phyloP scores from a whole-genome alignment of 2,329 filamentous ascomycete species.

The Rutstroemia sp. region DNA sequence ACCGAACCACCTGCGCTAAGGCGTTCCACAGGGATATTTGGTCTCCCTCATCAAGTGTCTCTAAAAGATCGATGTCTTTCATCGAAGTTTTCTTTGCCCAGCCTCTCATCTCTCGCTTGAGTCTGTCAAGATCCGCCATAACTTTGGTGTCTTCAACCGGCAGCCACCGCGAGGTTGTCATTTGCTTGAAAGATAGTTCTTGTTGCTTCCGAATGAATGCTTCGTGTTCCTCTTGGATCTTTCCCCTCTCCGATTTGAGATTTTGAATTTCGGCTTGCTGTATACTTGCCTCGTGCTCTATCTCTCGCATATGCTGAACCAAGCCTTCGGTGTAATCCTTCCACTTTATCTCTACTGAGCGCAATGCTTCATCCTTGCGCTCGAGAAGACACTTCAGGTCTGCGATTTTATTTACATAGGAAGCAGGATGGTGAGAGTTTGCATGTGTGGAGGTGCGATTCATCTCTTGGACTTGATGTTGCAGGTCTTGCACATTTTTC shows the following conservation, averaged over 20 bases:
- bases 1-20: neutral
- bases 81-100: conserved; percentile 4
- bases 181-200: conserved; percentile 9
- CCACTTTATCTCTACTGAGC: neutral
- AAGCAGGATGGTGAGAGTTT: too few relatives aligned
- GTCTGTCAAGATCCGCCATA: conserved; percentile 3
- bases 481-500: too few relatives aligned
- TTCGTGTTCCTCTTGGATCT: neutral
- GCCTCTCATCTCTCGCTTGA: conserved; percentile 8
- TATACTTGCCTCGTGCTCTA: neutral
- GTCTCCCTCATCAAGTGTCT: neutral
- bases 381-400: too few relatives aligned
- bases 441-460: too few relatives aligned
- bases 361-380: too few relatives aligned
- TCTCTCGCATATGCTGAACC: neutral
- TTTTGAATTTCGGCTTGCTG: neutral
- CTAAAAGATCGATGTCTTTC: neutral
- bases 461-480: too few relatives aligned
- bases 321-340: neutral
- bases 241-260: neutral
- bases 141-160: conserved; percentile 6
- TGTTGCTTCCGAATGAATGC: conserved; percentile 9
- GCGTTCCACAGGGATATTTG: neutral
- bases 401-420: too few relatives aligned
- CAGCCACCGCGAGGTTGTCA: conserved; percentile 3